Percentiles rank a stretch among this genome's conserved stretches.
Conservation (phyloP, 306 rosid species). For the Cucurbita argyrosperma region DNA sequence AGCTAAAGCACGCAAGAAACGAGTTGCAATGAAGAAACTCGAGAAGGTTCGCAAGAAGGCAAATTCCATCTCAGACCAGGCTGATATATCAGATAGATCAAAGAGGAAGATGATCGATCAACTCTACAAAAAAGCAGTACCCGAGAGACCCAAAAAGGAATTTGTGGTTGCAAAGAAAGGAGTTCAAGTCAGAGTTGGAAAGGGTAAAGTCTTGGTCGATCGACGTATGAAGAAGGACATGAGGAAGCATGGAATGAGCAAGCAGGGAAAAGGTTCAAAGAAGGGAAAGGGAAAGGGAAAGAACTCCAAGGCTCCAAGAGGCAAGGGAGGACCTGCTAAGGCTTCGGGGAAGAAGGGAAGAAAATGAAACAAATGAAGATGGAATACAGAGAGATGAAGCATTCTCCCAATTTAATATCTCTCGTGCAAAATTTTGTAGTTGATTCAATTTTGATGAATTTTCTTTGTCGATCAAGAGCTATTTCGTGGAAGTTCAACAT, state of each 20-base stretch:
- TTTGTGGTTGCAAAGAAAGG: constrained; percentile 96
- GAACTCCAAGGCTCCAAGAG: constrained; percentile 30
- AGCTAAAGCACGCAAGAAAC: constrained; percentile 69
- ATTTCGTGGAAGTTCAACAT: neutral
- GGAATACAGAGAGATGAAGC: neutral
- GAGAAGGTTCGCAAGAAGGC: constrained; percentile 95
- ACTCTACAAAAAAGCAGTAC: constrained; percentile 55
- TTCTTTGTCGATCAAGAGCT: neutral
- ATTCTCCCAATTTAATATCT: neutral
- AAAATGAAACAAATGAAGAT: constrained; percentile 22
- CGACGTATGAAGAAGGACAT: constrained; percentile 76
- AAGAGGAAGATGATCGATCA: constrained; percentile 78
- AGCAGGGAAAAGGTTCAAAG: constrained; percentile 29
- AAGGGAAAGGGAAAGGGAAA: constrained; percentile 32
- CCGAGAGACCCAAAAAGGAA: constrained; percentile 68
- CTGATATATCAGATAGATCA: constrained; percentile 71
- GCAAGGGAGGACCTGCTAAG: constrained; percentile 21
- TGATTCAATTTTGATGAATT: neutral
- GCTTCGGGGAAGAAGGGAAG: constrained; percentile 32
- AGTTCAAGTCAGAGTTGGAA: constrained; percentile 62
- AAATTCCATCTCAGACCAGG: constrained; percentile 72
- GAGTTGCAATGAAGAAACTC: constrained; percentile 61
- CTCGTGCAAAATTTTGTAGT: neutral
- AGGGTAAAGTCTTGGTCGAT: constrained; percentile 72
- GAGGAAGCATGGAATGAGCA: constrained; percentile 33